Conservation (phyloP, 805 yeast species). For the Sungouiella thailandica region DNA sequence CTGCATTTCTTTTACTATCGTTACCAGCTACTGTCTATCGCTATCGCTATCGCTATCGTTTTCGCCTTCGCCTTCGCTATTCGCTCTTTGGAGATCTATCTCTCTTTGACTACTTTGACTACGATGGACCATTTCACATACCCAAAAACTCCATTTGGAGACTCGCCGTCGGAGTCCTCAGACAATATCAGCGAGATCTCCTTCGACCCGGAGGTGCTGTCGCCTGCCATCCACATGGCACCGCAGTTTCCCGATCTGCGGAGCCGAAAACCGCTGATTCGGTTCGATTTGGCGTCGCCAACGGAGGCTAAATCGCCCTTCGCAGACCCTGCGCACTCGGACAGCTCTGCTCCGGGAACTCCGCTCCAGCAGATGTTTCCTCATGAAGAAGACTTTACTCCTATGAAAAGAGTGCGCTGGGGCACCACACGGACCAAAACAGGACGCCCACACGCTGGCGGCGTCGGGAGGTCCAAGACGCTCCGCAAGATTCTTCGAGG, state of each 20-base stretch:
- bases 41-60: too few relatives aligned
- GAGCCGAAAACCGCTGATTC: constrained; percentile 25
- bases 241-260: constrained; percentile 16
- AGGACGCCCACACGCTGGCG: constrained; percentile 53
- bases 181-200: constrained; percentile 7
- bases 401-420: constrained; percentile 82
- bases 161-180: not conserved
- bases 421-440: constrained; percentile 79
- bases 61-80: too few relatives aligned
- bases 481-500: constrained; percentile 37
- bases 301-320: constrained; percentile 23
- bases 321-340: constrained; percentile 12
- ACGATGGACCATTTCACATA: constrained; percentile 14
- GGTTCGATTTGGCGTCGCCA: constrained; percentile 26
- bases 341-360: constrained; percentile 9
- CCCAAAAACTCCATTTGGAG: constrained; percentile 15
- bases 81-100: too few relatives aligned
- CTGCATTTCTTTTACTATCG: too few relatives aligned
- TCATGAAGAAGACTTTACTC: constrained; percentile 23
- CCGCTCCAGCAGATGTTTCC: constrained; percentile 9
- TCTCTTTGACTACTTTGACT: too few relatives aligned
- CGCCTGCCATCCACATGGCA: constrained; percentile 24
- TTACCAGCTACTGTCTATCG: too few relatives aligned
- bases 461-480: constrained; percentile 55
- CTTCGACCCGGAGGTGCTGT: constrained; percentile 2